These are phyloP conservation scores for Scheffersomyces stipitis DNA, from an alignment of 805 yeast genomes.

Conservation along the genomic window DNA sequence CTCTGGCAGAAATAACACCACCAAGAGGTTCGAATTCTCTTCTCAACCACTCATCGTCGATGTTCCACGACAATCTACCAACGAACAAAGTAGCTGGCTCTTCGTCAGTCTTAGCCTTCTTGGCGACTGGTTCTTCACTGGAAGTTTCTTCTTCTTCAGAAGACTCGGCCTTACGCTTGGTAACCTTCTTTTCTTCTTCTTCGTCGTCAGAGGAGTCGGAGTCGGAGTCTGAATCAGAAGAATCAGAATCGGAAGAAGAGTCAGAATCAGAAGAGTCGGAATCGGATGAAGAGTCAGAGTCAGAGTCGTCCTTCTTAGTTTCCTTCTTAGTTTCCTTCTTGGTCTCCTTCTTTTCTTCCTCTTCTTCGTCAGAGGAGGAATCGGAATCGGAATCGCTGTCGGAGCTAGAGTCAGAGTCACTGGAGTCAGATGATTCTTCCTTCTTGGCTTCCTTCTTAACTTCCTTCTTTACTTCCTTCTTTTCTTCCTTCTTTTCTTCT, in stretches of 20 bases:
- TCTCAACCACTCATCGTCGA: slow-evolving; percentile 92
- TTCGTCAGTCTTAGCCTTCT: slow-evolving; percentile 50
- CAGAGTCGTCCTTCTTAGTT: slow-evolving; percentile 12
- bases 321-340: slow-evolving; percentile 14
- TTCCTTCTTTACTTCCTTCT: slow-evolving; percentile 12
- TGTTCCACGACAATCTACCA: slow-evolving; percentile 96
- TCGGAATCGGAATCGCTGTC: slow-evolving; percentile 10
- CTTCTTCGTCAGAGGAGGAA: slow-evolving; percentile 15
- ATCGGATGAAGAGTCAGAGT: slow-evolving; percentile 15
- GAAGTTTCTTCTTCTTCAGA: slow-evolving; percentile 10
- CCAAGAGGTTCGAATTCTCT: slow-evolving; percentile 80
- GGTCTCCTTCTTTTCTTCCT: slow-evolving; percentile 13
- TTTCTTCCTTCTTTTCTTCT: slow-evolving; percentile 11
- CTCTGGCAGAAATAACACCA: slow-evolving; percentile 87
- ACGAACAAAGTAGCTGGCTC: slow-evolving; percentile 92
- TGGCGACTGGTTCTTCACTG: slow-evolving; percentile 35
- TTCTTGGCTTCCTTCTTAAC: slow-evolving; percentile 14
- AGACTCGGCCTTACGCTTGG: slow-evolving; percentile 19
- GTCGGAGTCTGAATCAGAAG: slow-evolving; percentile 28
- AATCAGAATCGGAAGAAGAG: slow-evolving; percentile 31
- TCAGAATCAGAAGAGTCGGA: slow-evolving; percentile 33
- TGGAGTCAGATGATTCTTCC: slow-evolving; percentile 16
- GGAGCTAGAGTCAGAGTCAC: slow-evolving; percentile 16
- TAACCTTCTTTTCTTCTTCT: slow-evolving; percentile 10
- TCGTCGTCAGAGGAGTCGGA: slow-evolving; percentile 41